Base-by-base conservation (phyloP, 139 green algal genomes). In the Chlamydomonas urium region DNA sequence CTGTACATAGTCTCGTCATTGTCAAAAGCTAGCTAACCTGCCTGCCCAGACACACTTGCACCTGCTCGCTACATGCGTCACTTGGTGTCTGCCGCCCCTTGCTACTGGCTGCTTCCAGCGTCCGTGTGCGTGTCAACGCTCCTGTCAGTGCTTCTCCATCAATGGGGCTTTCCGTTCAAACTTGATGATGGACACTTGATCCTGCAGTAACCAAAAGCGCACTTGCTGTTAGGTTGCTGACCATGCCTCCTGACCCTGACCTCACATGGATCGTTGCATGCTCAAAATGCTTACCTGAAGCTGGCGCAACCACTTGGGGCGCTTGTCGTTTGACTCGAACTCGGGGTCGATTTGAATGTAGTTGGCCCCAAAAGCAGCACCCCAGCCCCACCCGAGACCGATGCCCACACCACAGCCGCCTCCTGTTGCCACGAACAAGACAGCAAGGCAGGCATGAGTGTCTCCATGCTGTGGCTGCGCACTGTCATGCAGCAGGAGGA, bases 141-240 rank as follows among this genome's bases (percentile, higher is more conserved):
- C n/a, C n/a, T n/a, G n/a, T n/a, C n/a, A n/a, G n/a, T n/a, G n/a
- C n/a, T n/a, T n/a, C n/a, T n/a, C n/a, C n/a, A n/a, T n/a, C n/a
- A n/a, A n/a, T n/a, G n/a, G n/a, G n/a, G n/a, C 17, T 56, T 59
- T 93, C 21, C 70, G 79, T 81, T 95, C 89, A 81, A 91, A 56
- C 45, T 56, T 90, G 32, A 94, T 65, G 76, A 95, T 89, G 74
- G 92, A 83, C 4, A 91, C 71, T 59, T 85, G 38, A 1, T 47
- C 38, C 14, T 90, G 21, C 45, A 56, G 45, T 21, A 56, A 56
- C 17, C 17, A 56, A 56, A n/a, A n/a, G n/a, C n/a, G n/a, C n/a
- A n/a, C n/a, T n/a, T n/a, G n/a, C n/a, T n/a, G n/a, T n/a, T n/a
- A n/a, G n/a, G n/a, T n/a, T n/a, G n/a, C n/a, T n/a, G n/a, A n/a